Percentiles rank a stretch among this genome's conserved stretches.
Conservation (phyloP, 1,284 basidiomycete genomes). For the Boletus semigastroideus region DNA sequence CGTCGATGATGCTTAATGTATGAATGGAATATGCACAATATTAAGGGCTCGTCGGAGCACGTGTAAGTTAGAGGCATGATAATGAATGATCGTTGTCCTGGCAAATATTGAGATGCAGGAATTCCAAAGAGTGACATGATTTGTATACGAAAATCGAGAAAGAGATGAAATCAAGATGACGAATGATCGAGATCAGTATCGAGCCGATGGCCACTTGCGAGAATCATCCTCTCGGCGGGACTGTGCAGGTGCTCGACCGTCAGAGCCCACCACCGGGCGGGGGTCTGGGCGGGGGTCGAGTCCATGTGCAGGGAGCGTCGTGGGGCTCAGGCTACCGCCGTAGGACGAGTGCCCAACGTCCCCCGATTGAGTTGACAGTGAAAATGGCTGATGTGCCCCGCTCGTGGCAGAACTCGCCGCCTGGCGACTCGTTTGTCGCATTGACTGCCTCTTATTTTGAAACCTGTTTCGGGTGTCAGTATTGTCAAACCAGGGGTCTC, state of each 20-base stretch:
- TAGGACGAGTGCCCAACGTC: constrained; percentile 33
- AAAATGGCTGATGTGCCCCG: constrained; percentile 51
- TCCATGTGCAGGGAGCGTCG: constrained; percentile 32
- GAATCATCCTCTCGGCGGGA: constrained; percentile 41
- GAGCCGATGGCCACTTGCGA: constrained; percentile 47
- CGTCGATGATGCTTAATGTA: constrained; percentile 35
- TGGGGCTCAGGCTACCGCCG: constrained; percentile 35
- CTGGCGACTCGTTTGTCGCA: constrained; percentile 72
- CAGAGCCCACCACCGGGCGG: constrained; percentile 33
- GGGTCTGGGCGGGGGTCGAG: constrained; percentile 45
- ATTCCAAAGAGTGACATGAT: constrained; percentile 38
- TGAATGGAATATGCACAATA: constrained; percentile 36
- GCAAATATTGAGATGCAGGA: constrained; percentile 34
- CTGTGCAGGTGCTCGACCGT: constrained; percentile 31
- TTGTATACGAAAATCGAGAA: constrained; percentile 36
- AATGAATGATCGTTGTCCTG: constrained; percentile 41
- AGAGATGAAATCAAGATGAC: constrained; percentile 37
- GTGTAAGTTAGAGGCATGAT: constrained; percentile 36
- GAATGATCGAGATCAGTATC: constrained; percentile 46
- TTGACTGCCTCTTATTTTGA: constrained; percentile 81
- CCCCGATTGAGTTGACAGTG: constrained; percentile 43
- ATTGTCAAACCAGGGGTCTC: constrained; percentile 15
- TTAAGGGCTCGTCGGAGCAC: constrained; percentile 33
- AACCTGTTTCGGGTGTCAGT: constrained; percentile 52
- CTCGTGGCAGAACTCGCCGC: constrained; percentile 44